A percentile compares a stretch with the other conserved stretches of the same genome.
Conservation (phyloP, 2,329 filamentous ascomycete species). For the Colletotrichum melonis region DNA sequence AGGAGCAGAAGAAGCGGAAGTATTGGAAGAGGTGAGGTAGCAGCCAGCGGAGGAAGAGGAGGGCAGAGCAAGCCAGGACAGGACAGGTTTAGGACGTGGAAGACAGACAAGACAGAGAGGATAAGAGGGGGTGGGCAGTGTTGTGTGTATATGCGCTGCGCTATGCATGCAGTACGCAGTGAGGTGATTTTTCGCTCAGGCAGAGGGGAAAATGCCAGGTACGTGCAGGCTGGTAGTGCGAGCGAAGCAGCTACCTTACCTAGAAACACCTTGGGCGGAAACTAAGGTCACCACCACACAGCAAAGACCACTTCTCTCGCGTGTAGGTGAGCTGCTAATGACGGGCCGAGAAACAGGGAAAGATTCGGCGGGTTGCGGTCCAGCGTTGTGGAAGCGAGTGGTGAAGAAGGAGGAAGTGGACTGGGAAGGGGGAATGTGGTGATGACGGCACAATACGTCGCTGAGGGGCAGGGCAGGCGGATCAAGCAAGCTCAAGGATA, state of each 20-base stretch:
- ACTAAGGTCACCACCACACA: conserved; percentile 15
- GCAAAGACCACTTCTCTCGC: conserved; percentile 23
- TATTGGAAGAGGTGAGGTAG: conserved; percentile 19
- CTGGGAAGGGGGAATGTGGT: conserved; percentile 31
- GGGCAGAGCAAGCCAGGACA: conserved; percentile 15
- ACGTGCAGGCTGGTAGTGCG: conserved; percentile 39
- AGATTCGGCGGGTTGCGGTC: conserved; percentile 10
- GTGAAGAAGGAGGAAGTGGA: conserved; percentile 12
- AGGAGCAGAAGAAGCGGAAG: conserved; percentile 24
- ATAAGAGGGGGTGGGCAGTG: conserved; percentile 30
- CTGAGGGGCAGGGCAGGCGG: conserved; percentile 34
- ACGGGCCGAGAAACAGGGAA: conserved; percentile 29
- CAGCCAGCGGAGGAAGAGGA: not conserved
- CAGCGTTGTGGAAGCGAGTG: conserved; percentile 9
- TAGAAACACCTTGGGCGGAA: not conserved
- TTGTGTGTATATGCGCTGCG: conserved; percentile 34
- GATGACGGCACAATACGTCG: conserved; percentile 36
- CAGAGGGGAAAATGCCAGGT: conserved; percentile 40
- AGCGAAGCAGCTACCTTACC: conserved; percentile 26
- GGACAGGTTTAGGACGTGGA: conserved; percentile 30
- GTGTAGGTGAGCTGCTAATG: conserved; percentile 23
- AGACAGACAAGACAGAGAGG: conserved; percentile 33
- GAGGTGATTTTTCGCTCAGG: conserved; percentile 34
- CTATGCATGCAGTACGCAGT: conserved; percentile 35
- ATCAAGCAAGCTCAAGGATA: conserved; percentile 29